A percentile compares a stretch with the other conserved stretches of the same genome.
These are phyloP conservation scores for Phytophthora lateralis DNA, from an alignment of 352 stramenopile genomes.

Conservation along the genomic window DNA sequence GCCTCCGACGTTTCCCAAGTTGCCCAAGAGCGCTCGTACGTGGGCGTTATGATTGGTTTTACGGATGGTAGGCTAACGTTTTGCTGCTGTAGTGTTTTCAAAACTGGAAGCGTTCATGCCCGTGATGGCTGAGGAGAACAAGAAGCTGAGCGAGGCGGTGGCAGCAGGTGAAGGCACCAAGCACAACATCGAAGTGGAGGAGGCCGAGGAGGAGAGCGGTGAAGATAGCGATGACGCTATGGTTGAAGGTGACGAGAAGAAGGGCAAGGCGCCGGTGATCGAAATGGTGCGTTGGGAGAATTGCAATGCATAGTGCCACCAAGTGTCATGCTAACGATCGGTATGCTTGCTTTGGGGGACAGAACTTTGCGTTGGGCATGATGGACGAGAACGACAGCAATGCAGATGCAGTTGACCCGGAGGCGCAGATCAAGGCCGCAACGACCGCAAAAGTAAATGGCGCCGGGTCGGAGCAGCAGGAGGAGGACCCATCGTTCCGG, in stretches of 20 bases:
- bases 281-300: slow-evolving; percentile 64
- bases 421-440: slow-evolving; percentile 39
- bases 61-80: background rate
- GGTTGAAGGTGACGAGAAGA: slow-evolving; percentile 22
- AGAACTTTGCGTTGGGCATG: slow-evolving; percentile 81
- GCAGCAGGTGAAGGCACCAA: slow-evolving; percentile 61
- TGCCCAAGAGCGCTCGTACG: slow-evolving; percentile 70
- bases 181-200: slow-evolving; percentile 77
- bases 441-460: slow-evolving; percentile 8
- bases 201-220: slow-evolving; percentile 35
- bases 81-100: slow-evolving; percentile 56
- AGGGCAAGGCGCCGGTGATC: slow-evolving; percentile 56
- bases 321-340: slow-evolving; percentile 6
- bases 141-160: slow-evolving; percentile 69
- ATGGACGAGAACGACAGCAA: slow-evolving; percentile 57
- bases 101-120: slow-evolving; percentile 78
- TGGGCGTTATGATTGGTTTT: background rate
- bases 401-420: slow-evolving; percentile 20
- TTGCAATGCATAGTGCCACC: background rate
- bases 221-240: slow-evolving; percentile 25
- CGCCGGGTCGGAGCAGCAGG: slow-evolving; percentile 1
- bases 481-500: slow-evolving; percentile 23
- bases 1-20: slow-evolving; percentile 47
- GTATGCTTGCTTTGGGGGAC: slow-evolving; percentile 1
- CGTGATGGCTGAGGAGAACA: slow-evolving; percentile 76